These are phyloP conservation scores for Alnus rubra DNA, from an alignment of 306 rosid species.

Conservation along the genomic window DNA sequence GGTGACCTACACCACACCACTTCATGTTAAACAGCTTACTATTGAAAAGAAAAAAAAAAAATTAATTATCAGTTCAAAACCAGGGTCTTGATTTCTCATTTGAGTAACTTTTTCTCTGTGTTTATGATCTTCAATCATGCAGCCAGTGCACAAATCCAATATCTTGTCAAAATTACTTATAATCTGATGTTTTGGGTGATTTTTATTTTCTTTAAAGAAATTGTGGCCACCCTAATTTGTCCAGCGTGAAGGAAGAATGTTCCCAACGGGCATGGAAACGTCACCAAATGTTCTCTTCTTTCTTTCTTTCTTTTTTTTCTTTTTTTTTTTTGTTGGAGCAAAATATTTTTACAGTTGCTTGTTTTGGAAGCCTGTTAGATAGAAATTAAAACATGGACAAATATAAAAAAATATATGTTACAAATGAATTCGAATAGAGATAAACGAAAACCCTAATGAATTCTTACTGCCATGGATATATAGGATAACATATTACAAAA, in stretches of 20 bases:
- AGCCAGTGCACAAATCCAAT: background rate
- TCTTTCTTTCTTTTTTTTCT: too few relatives aligned
- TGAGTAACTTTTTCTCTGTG: background rate
- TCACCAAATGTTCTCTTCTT: too few relatives aligned
- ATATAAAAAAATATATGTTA: background rate
- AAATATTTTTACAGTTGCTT: background rate
- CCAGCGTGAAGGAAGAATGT: constrained; percentile 24
- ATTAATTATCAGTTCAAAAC: too few relatives aligned
- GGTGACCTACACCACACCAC: constrained; percentile 50
- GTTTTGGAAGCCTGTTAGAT: background rate
- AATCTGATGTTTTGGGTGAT: background rate
- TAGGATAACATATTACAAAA: too few relatives aligned
- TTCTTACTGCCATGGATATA: background rate
- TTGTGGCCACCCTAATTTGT: constrained; percentile 3
- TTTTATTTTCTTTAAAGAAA: background rate
- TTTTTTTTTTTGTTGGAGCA: background rate
- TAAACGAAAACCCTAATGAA: constrained; percentile 18
- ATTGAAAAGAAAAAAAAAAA: background rate
- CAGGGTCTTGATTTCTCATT: too few relatives aligned
- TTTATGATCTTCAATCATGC: background rate
- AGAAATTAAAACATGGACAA: background rate
- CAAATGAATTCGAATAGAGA: background rate
- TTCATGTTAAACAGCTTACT: background rate
- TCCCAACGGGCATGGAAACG: background rate
- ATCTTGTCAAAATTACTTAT: background rate